Evolutionary conservation across 495 filamentous ascomycete species (phyloP).

Genomic region (Hypomontagnella submonticulosa): DNA sequence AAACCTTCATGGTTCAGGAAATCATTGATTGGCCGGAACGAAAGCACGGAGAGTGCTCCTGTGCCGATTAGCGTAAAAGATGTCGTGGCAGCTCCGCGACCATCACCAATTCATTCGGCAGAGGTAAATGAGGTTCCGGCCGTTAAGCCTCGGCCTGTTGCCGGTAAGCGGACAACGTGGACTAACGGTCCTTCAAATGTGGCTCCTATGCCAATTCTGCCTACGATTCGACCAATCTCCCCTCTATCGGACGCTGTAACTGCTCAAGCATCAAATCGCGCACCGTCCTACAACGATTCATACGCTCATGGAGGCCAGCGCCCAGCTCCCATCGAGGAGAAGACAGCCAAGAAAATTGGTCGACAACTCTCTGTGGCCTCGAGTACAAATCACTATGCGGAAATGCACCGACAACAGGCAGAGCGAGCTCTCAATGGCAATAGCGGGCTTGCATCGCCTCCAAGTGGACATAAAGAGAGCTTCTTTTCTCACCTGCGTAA

Average conservation of each 20-base stretch:
- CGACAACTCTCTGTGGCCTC: constrained; percentile 96
- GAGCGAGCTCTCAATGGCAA: constrained; percentile 91
- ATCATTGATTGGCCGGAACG: constrained; percentile 78
- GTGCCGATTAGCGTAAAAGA: constrained; percentile 38
- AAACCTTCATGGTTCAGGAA: constrained; percentile 97
- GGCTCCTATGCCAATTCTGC: constrained; percentile 97
- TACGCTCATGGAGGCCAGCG: constrained; percentile 47
- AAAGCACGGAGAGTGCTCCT: constrained; percentile 54
- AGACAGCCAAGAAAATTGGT: constrained; percentile 90
- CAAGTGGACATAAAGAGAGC: constrained; percentile 82
- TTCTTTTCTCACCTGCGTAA: constrained; percentile 99
- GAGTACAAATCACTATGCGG: constrained; percentile 86
- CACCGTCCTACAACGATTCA: constrained; percentile 61
- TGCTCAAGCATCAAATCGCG: constrained; percentile 75
- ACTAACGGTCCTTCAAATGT: constrained; percentile 80
- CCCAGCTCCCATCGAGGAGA: constrained; percentile 64
- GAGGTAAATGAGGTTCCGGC: constrained; percentile 60
- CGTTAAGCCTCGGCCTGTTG: constrained; percentile 68
- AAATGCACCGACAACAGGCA: constrained; percentile 88
- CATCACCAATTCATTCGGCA: constrained; percentile 68
- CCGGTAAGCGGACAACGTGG: constrained; percentile 87
- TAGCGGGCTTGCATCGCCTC: constrained; percentile 70
- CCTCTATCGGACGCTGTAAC: constrained; percentile 92
- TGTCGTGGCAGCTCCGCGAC: constrained; percentile 56
- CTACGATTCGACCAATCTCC: constrained; percentile 94